phyloP scores from a whole-genome alignment of 2,329 filamentous ascomycete species.

The Fusarium subtropicale region DNA sequence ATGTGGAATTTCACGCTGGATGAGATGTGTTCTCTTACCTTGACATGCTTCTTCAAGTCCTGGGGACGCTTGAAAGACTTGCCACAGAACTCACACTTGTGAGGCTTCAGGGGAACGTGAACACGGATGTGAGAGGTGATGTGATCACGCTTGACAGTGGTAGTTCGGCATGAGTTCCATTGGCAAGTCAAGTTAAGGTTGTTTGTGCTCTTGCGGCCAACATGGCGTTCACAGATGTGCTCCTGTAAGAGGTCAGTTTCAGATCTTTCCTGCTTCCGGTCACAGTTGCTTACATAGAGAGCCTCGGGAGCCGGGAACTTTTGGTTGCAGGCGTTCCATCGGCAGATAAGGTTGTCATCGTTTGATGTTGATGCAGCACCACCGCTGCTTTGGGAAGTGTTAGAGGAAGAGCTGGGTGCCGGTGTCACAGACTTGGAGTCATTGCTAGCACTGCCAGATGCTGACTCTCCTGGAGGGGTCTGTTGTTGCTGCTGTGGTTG shows the following conservation, averaged over 20 bases:
- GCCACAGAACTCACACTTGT: conserved; percentile 98
- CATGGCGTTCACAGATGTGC: conserved; percentile 97
- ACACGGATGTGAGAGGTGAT: conserved; percentile 99
- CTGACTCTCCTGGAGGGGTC: conserved; percentile 44
- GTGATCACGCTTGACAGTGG: conserved; percentile 98
- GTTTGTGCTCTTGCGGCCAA: conserved; percentile 98
- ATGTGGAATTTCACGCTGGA: neutral
- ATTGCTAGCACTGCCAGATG: conserved; percentile 56
- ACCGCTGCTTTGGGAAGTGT: conserved; percentile 57
- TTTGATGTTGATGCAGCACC: conserved; percentile 53
- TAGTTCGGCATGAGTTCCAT: conserved; percentile 96
- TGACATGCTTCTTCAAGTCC: conserved; percentile 99
- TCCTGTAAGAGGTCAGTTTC: conserved; percentile 68
- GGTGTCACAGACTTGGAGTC: conserved; percentile 66
- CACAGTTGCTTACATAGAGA: conserved; percentile 65
- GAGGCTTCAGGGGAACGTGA: conserved; percentile 97
- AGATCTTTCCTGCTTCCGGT: neutral
- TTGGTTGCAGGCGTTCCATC: conserved; percentile 69
- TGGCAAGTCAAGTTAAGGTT: conserved; percentile 97
- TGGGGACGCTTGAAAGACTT: conserved; percentile 99
- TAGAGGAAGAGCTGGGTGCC: conserved; percentile 62
- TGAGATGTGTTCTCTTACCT: conserved; percentile 60
- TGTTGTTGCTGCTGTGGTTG: conserved; percentile 38
- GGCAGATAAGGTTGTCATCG: conserved; percentile 69
- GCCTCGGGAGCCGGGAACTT: conserved; percentile 68